Evolutionary conservation across 495 filamentous ascomycete genomes (phyloP).

Genomic region (Achaetomiella virescens): DNA sequence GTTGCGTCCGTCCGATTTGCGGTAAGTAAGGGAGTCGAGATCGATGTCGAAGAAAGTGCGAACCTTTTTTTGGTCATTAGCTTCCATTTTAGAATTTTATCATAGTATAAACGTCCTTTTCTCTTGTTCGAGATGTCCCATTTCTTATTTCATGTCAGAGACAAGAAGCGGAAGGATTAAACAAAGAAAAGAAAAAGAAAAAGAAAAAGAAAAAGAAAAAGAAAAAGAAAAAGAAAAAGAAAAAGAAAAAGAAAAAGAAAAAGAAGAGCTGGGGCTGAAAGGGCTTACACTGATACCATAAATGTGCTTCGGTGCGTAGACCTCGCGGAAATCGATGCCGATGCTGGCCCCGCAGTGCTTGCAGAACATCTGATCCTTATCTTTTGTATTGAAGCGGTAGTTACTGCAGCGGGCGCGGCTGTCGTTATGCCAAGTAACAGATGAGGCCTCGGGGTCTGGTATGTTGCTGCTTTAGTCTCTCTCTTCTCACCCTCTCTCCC

Average conservation of each 20-base stretch:
- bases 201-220: too few species aligned
- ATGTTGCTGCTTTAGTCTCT: not conserved
- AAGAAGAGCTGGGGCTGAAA: too few species aligned
- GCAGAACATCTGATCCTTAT: slow-evolving; percentile 31
- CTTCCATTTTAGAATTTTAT: not conserved
- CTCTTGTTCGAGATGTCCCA: too few species aligned
- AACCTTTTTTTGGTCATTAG: slow-evolving; percentile 11
- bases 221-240: too few species aligned
- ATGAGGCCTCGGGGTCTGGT: slow-evolving; percentile 18
- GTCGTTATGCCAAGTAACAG: slow-evolving; percentile 25
- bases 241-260: too few species aligned
- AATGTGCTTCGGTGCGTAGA: slow-evolving; percentile 6
- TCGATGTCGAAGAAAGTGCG: slow-evolving; percentile 26
- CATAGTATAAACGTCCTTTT: too few species aligned
- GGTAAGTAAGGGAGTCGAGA: slow-evolving; percentile 18
- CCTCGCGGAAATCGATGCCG: slow-evolving; percentile 27
- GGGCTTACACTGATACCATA: slow-evolving; percentile 29
- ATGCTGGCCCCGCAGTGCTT: slow-evolving; percentile 28
- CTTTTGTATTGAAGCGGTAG: slow-evolving; percentile 31
- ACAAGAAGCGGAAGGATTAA: too few species aligned
- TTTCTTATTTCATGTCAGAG: too few species aligned
- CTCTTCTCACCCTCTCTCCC: too few species aligned
- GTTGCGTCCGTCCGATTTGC: slow-evolving; percentile 20
- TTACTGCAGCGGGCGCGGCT: slow-evolving; percentile 19
- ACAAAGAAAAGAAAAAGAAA: too few species aligned